Conservation (phyloP, 2,329 filamentous ascomycete species). For the Scedosporium aurantiacum region DNA sequence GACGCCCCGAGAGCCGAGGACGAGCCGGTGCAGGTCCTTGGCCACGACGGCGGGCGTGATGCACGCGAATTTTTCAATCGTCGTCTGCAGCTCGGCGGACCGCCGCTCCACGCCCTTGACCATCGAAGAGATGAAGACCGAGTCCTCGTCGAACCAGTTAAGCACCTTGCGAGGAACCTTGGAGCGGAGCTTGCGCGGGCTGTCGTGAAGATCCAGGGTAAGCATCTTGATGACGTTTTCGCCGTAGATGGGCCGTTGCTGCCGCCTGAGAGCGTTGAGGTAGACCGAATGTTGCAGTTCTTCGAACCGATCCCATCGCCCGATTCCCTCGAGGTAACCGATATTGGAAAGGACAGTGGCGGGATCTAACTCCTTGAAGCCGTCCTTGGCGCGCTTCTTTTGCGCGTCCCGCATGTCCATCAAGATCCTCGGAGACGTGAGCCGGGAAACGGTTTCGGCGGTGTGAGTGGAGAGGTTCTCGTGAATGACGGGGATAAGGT, state of each 20-base stretch:
- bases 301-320: constrained; percentile 59
- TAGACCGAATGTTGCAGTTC: constrained; percentile 74
- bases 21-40: constrained; percentile 58
- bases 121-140: constrained; percentile 51
- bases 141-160: constrained; percentile 66
- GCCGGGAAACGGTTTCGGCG: constrained; percentile 46
- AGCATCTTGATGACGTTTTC: constrained; percentile 66
- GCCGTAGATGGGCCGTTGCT: constrained; percentile 73
- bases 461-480: constrained; percentile 50
- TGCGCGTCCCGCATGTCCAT: constrained; percentile 64
- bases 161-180: constrained; percentile 51
- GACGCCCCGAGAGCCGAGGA: constrained; percentile 51
- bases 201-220: constrained; percentile 49
- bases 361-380: constrained; percentile 46
- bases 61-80: constrained; percentile 80
- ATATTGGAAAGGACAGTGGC: constrained; percentile 60
- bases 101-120: constrained; percentile 67
- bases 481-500: constrained; percentile 61
- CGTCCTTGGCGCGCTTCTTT: constrained; percentile 46
- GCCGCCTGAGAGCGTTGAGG: constrained; percentile 68
- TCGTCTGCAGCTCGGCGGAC: constrained; percentile 59
- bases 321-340: constrained; percentile 59
- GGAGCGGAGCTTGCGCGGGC: constrained; percentile 49
- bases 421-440: constrained; percentile 60
- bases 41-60: constrained; percentile 84